Base-by-base conservation (phyloP, 306 rosid species). In the Dryas octopetala region DNA sequence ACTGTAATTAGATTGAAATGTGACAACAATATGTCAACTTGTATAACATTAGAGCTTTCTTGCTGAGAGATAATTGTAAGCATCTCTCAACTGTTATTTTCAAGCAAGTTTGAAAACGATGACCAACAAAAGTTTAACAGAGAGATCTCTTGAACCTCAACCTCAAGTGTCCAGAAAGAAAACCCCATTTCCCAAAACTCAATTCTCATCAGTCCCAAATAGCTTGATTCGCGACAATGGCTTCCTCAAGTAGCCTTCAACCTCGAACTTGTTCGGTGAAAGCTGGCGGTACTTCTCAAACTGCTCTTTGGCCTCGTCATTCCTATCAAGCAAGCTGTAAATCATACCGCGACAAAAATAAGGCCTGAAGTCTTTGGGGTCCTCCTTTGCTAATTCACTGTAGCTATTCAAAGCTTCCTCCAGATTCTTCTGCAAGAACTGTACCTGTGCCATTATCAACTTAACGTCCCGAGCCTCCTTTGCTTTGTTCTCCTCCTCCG, bases 311-410 rank as follows among this genome's bases (percentile, higher is more conserved):
- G 98, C 98, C 80, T 94, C 98, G 0, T 67, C 90, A 64, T 94
- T 88, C 86, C 81, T 82, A 74, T 90, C 97, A 48, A 89, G 89
- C 90, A 94, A 88, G 58, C 97, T 90, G 81, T 94, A 94, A 72
- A 94, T 88, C 96, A 91, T 85, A 1, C 97, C 98, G 51, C 88
- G 77, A 68, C 97, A 90, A 64, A 94, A 94, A 71, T 90, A 94
- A 4, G 98, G 98, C 76, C 98, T 81, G 53, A 87, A 91, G 76
- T 91, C 98, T 5, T 28, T 76, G 0, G 98, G 89, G 32, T 94
- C 98, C 75, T 94, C 97, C 80, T 86, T 76, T 0, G 82, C 78
- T 62, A 94, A 74, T 57, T 87, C 75, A 14, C 85, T 72, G 66
- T 91, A 94, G 23, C 82, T 75, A 60, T 53, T 78, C 86, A 94